A percentile compares a stretch with the other conserved stretches of the same genome.
Evolutionary conservation across 768 basidiomycete species (phyloP).

Genomic region (Panaeolus papilionaceus): DNA sequence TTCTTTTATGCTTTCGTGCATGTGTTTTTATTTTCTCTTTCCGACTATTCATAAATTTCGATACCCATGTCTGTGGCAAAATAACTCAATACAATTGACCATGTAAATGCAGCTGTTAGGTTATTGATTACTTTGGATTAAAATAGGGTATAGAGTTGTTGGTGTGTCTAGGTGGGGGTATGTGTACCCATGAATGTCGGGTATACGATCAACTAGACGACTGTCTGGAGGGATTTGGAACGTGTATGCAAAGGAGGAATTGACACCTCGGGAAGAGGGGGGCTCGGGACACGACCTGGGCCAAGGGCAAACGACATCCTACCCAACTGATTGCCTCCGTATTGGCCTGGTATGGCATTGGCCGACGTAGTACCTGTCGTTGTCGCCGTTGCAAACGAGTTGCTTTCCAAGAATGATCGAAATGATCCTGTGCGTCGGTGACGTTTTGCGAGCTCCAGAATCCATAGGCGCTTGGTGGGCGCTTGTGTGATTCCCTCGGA

Average conservation of each 20-base stretch:
- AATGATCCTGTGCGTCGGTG: neutral
- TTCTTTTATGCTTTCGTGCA: neutral
- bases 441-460: neutral
- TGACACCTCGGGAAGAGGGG: neutral
- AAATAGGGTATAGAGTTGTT: neutral
- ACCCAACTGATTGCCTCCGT: neutral
- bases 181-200: neutral
- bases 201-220: neutral
- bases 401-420: constrained; percentile 7
- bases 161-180: neutral
- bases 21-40: constrained; percentile 3
- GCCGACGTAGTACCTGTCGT: neutral
- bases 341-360: neutral
- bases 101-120: neutral
- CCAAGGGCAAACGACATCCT: constrained; percentile 2
- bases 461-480: constrained; percentile 12
- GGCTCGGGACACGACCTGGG: neutral
- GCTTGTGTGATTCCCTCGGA: constrained; percentile 9
- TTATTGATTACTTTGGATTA: neutral
- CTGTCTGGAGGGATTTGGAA: neutral
- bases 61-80: neutral
- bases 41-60: neutral
- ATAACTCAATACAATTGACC: constrained; percentile 3
- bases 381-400: neutral
- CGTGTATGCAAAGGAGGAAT: neutral